Evolutionary conservation across 1,139 yeast genomes (phyloP), one percentile per base, ranked within the genome.

Genomic region (Geotrichum phurueaensis): DNA sequence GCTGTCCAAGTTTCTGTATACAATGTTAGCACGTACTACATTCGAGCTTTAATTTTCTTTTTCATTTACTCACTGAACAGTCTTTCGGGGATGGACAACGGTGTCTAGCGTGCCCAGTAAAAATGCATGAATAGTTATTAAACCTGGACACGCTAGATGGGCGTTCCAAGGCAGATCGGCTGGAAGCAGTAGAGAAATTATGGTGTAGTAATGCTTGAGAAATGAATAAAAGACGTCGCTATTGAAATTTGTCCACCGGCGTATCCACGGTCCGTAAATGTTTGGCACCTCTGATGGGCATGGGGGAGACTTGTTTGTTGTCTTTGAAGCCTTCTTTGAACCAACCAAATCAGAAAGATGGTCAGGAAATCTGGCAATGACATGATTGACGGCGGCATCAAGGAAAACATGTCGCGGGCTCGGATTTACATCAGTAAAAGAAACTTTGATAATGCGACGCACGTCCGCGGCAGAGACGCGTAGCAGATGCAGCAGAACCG

Each of bases 201-300:
- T 62, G 73, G 71, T 60, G 62, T 76, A 73, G 69, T 86, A 87
- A 71, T 89, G 96, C 69, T 89, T 84, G 61, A 88, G 75, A 67
- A 89, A 89, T 0, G 95, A 85, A 64, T 82, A 81, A 72, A 89
- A 88, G 1, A 89, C 79, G 63, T 80, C 81, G 48, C 82, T 74
- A 64, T 79, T 79, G 50, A 78, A 72, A 4, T 76, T 72, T 66
- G 85, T 74, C 91, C 89, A 81, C 76, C 89, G 66, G 18, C 83
- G 76, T 1, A 84, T 84, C 96, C 96, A 88, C 13, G 80, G 74
- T 0, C 89, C 91, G 62, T 78, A 80, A 3, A 89, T 84, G 36
- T 77, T 74, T 7, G 60, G 56, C 5, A 47, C 23, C 15, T 57
- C 45, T 39, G 45, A 43, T 13, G 49, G 43, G 18, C 56, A 53